These are phyloP conservation scores for Petasospora fabianii DNA, from an alignment of 1,139 yeast species.

Conservation along the genomic window DNA sequence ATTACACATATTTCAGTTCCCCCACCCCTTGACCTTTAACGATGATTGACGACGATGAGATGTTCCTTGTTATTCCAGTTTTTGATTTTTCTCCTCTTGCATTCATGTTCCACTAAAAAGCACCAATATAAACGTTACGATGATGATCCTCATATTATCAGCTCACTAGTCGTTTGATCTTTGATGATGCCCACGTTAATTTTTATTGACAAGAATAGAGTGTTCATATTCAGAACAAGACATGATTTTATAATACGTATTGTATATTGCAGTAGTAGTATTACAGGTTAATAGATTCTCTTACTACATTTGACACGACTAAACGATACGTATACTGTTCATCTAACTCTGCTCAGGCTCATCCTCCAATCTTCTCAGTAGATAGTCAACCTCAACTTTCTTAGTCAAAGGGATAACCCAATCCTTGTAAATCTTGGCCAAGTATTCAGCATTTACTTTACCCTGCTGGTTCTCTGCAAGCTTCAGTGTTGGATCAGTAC, in stretches of 20 bases:
- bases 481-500: constrained; percentile 79
- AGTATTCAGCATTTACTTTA: constrained; percentile 74
- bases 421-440: constrained; percentile 80
- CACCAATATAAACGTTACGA: too few relatives aligned
- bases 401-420: constrained; percentile 92
- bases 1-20: background rate
- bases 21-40: too few relatives aligned
- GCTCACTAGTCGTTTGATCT: too few relatives aligned
- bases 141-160: too few relatives aligned
- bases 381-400: constrained; percentile 89
- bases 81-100: background rate
- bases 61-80: background rate
- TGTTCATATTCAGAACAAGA: too few relatives aligned
- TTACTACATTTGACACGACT: too few relatives aligned
- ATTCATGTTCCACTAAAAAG: too few relatives aligned
- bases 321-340: background rate
- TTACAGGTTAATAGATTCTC: too few relatives aligned
- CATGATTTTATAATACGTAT: too few relatives aligned
- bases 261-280: too few relatives aligned
- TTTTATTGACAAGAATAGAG: too few relatives aligned
- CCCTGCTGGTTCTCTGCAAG: constrained; percentile 67
- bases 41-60: background rate
- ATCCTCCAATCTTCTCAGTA: constrained; percentile 77
- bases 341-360: constrained; percentile 28
- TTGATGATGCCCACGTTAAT: too few relatives aligned